Evolutionary conservation across 1,284 basidiomycete species (phyloP), one percentile per base, ranked within the genome.

Genomic region (Fomitopsis schrenkii): DNA sequence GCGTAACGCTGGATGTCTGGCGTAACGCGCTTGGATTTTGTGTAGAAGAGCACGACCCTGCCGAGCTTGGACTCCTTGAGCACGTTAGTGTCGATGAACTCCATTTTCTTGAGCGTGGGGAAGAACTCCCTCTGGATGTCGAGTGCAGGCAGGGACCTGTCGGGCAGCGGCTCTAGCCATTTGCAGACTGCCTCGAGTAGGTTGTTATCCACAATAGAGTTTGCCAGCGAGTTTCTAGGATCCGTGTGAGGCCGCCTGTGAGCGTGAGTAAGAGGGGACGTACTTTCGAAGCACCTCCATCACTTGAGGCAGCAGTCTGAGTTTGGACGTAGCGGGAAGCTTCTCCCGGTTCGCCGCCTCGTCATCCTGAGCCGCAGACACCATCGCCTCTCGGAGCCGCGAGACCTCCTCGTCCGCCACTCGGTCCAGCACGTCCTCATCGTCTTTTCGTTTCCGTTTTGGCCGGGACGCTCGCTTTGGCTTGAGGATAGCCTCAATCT

Each of bases 81-180:
- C 15, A 94, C 93, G 55, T 88, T 79, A 19, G 90, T 90, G 76
- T 98, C 97, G 70, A 98, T 95, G 68, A 92, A 90, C 64, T 91
- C 88, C 90, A 98, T 94, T 78, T 90, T 92, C 62, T 82, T 83
- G 26, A 99, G 80, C 58, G 90, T 85, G 46, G 88, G 83, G 75
- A 99, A 96, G 67, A 99, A 88, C 60, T 96, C 92, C 58, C 89
- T 88, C 73, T 98, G 97, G 70, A 99, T 98, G 74, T 97, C 98
- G 58, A 98, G 85, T 2, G 95, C 94, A 0, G 97, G 97, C 5
- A 99, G 84, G 1, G 94, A 96, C 57, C 85, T 86, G 77, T 98
- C 95, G 0, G 91, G 92, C 10, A 98, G 85, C 1, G 97, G 97
- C 70, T 99, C 97, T 4, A 99, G 87, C 95, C 95, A 99, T 44